These are phyloP conservation scores for Phoenix dactylifera DNA, from an alignment of 176 grass and related monocot genomes.

Conservation along the genomic window DNA sequence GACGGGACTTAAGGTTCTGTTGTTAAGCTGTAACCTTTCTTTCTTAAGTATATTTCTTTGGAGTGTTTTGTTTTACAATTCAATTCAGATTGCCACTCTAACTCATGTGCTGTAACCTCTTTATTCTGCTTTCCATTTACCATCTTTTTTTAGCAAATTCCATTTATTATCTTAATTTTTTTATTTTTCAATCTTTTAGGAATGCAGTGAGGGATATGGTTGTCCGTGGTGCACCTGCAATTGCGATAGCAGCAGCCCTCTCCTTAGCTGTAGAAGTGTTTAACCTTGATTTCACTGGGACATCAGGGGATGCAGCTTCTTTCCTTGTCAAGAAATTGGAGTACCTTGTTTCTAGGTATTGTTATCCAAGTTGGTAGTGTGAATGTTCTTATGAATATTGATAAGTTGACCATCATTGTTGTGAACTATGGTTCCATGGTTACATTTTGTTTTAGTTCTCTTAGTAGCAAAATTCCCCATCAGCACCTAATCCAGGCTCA, in stretches of 20 bases:
- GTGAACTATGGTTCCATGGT: constrained; percentile 4
- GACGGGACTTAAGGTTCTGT: too few relatives aligned
- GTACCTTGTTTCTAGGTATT: constrained; percentile 88
- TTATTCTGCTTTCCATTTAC: too few relatives aligned
- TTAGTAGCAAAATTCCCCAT: too few relatives aligned
- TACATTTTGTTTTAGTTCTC: background rate
- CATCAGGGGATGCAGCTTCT: constrained; percentile 54
- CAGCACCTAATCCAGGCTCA: too few relatives aligned
- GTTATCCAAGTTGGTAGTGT: too few relatives aligned
- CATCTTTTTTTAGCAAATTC: too few relatives aligned
- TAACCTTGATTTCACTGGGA: constrained; percentile 43
- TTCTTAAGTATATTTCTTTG: too few relatives aligned
- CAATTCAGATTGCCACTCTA: too few relatives aligned
- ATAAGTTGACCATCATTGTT: background rate
- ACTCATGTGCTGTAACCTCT: too few relatives aligned
- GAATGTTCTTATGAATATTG: constrained; percentile 5
- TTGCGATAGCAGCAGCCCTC: constrained; percentile 82
- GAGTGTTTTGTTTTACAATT: too few relatives aligned
- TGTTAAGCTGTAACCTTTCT: too few relatives aligned
- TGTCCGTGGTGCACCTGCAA: constrained; percentile 85
- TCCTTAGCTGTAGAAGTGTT: constrained; percentile 63
- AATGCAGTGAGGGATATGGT: constrained; percentile 84
- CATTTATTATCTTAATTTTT: too few relatives aligned
- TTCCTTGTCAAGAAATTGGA: constrained; percentile 71
- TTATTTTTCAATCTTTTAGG: constrained; percentile 29